These are phyloP conservation scores for Cercospora berteroae DNA, from an alignment of 2,329 filamentous ascomycete genomes.

Conservation along the genomic window DNA sequence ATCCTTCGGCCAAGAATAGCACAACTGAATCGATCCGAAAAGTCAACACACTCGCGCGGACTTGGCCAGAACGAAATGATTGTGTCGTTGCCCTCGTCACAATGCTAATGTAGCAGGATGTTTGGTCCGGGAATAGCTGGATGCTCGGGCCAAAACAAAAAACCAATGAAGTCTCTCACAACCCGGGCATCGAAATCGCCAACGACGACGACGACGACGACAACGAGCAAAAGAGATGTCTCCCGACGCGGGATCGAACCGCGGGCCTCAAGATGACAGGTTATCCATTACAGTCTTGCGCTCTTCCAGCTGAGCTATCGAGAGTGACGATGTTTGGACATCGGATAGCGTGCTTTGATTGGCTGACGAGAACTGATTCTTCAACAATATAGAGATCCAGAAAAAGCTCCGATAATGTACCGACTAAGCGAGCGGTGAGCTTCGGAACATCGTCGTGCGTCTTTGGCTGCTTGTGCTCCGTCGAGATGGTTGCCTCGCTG, in stretches of 20 bases:
- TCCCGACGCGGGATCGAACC: conserved; percentile 7
- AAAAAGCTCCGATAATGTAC: not conserved
- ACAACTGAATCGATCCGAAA: not conserved
- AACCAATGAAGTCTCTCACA: not conserved
- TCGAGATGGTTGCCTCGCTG: not conserved
- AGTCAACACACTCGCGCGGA: not conserved
- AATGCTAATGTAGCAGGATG: not conserved
- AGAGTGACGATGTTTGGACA: conserved; percentile 3
- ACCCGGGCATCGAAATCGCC: not conserved
- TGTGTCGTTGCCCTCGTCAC: not conserved
- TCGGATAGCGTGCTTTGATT: conserved; percentile 7
- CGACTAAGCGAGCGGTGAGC: too few species aligned
- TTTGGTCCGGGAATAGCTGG: not conserved
- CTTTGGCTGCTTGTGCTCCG: not conserved
- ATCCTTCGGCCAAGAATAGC: conserved; percentile 8
- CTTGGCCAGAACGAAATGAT: not conserved
- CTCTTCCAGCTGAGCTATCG: conserved; percentile 15
- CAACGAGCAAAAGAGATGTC: not conserved
- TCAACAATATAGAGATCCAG: not conserved
- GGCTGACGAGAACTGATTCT: not conserved
- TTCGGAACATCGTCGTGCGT: too few species aligned
- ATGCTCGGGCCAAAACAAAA: not conserved
- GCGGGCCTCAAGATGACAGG: conserved; percentile 10
- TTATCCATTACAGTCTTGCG: conserved; percentile 9
- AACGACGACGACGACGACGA: not conserved